Conservation (phyloP, 805 yeast species). For the Naumovozyma dairenensis region DNA sequence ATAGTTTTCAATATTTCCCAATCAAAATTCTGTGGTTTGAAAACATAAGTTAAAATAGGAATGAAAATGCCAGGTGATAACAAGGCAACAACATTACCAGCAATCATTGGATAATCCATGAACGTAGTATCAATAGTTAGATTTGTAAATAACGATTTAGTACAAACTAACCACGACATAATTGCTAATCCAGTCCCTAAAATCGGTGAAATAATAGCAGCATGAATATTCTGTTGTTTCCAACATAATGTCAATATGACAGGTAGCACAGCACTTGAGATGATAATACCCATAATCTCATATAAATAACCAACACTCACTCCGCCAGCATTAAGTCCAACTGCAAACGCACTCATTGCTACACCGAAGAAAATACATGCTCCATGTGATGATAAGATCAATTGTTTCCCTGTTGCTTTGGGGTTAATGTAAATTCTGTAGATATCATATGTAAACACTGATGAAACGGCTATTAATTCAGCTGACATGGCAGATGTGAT, state of each 20-base stretch:
- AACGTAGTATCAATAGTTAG: conserved; percentile 53
- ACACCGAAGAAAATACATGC: conserved; percentile 52
- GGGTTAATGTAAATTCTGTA: conserved; percentile 77
- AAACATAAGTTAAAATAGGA: conserved; percentile 54
- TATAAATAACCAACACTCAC: conserved; percentile 82
- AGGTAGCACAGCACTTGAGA: conserved; percentile 80
- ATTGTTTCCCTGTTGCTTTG: conserved; percentile 60
- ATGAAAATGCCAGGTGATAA: conserved; percentile 58
- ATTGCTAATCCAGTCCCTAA: conserved; percentile 68
- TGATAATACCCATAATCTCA: conserved; percentile 82
- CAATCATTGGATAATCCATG: conserved; percentile 78
- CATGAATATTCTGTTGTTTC: conserved; percentile 50
- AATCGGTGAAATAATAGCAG: conserved; percentile 70
- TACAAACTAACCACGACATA: conserved; percentile 52
- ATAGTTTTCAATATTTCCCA: conserved; percentile 55
- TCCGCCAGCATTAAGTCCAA: conserved; percentile 72
- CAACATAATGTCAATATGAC: conserved; percentile 58
- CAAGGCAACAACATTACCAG: conserved; percentile 79
- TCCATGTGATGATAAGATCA: conserved; percentile 59
- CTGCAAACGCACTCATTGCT: conserved; percentile 72
- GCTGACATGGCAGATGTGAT: conserved; percentile 90
- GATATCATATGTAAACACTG: conserved; percentile 77
- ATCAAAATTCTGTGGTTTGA: conserved; percentile 66
- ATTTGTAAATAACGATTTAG: conserved; percentile 35
- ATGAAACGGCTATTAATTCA: conserved; percentile 79